These are phyloP conservation scores for Amphichorda felina DNA, from an alignment of 2,329 filamentous ascomycete species.

Conservation along the genomic window DNA sequence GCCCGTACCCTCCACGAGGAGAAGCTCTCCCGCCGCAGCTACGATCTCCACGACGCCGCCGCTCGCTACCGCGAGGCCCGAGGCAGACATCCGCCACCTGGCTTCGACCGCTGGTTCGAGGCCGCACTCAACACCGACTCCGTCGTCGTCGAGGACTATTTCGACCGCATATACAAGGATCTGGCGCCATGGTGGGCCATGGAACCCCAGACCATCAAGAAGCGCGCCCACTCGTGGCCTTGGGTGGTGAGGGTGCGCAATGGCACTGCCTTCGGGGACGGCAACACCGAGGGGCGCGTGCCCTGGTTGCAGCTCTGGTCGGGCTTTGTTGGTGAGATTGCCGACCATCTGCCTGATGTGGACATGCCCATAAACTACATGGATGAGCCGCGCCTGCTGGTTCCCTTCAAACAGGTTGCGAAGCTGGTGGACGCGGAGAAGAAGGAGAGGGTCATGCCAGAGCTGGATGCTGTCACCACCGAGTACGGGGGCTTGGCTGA, in stretches of 20 bases:
- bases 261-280: conserved; percentile 25
- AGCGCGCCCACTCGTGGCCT: conserved; percentile 28
- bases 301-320: conserved; percentile 36
- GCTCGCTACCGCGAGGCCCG: conserved; percentile 41
- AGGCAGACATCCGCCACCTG: conserved; percentile 49
- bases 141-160: conserved; percentile 51
- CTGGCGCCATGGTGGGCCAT: conserved; percentile 49
- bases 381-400: conserved; percentile 51
- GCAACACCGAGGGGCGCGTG: conserved; percentile 26
- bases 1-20: conserved; percentile 29
- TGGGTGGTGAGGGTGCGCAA: conserved; percentile 35
- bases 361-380: conserved; percentile 56
- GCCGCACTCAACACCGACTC: conserved; percentile 39
- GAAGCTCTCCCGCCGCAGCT: conserved; percentile 30
- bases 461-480: conserved; percentile 29
- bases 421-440: conserved; percentile 35
- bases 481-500: conserved; percentile 26
- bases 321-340: conserved; percentile 36
- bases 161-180: conserved; percentile 53
- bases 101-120: conserved; percentile 48
- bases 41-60: conserved; percentile 37
- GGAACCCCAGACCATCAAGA: conserved; percentile 25
- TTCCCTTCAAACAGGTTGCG: conserved; percentile 44
- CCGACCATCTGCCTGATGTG: conserved; percentile 45
- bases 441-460: conserved; percentile 26